phyloP scores from a whole-genome alignment of 805 yeast species.

The Barnettozyma vustinii region DNA sequence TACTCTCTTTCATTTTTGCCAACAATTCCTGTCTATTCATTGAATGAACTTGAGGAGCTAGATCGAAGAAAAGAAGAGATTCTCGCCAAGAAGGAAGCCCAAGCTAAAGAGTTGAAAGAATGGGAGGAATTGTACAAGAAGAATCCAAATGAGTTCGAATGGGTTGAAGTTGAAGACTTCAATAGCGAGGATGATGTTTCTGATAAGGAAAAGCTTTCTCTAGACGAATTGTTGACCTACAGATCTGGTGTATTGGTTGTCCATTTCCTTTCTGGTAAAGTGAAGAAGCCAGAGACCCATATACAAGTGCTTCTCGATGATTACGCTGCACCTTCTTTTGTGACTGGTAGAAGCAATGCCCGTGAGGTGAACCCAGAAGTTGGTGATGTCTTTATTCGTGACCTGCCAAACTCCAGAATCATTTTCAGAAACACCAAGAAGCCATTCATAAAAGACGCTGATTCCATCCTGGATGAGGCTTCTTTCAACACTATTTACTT shows the following conservation, averaged over 20 bases:
- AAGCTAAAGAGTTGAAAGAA: slow-evolving; percentile 33
- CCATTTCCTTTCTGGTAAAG: slow-evolving; percentile 44
- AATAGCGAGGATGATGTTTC: slow-evolving; percentile 30
- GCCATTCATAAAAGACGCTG: slow-evolving; percentile 39
- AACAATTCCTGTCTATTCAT: slow-evolving; percentile 54
- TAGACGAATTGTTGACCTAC: slow-evolving; percentile 47
- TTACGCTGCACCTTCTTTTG: slow-evolving; percentile 50
- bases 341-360: slow-evolving; percentile 43
- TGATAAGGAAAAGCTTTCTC: slow-evolving; percentile 40
- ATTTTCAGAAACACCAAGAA: slow-evolving; percentile 54
- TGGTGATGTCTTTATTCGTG: slow-evolving; percentile 64
- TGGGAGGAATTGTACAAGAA: slow-evolving; percentile 47
- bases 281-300: slow-evolving; percentile 42
- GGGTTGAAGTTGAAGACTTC: slow-evolving; percentile 45
- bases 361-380: slow-evolving; percentile 40
- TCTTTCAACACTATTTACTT: slow-evolving; percentile 47
- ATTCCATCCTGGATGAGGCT: slow-evolving; percentile 48
- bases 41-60: slow-evolving; percentile 46
- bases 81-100: slow-evolving; percentile 31
- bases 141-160: slow-evolving; percentile 59
- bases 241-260: slow-evolving; percentile 61
- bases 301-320: slow-evolving; percentile 66
- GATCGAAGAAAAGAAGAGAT: slow-evolving; percentile 36
- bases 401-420: slow-evolving; percentile 54
- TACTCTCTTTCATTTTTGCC: slow-evolving; percentile 65